phyloP scores from a whole-genome alignment of 2,329 filamentous ascomycete species.

The Penicillium sp. region DNA sequence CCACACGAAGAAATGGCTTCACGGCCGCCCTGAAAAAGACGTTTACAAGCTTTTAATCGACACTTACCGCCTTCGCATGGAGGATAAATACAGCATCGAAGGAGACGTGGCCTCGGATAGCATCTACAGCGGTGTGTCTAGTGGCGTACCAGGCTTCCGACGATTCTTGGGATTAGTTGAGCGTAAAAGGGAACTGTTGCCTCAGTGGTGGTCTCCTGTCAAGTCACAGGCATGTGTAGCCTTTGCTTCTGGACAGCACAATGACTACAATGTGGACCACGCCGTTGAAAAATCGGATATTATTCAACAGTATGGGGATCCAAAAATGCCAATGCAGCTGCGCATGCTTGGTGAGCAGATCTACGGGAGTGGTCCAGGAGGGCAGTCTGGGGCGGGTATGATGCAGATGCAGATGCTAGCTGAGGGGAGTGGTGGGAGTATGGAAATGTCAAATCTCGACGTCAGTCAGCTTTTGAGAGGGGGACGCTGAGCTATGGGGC shows the following conservation, averaged over 20 bases:
- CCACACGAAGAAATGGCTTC: slow-evolving; percentile 43
- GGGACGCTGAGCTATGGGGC: too few relatives aligned
- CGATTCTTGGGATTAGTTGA: slow-evolving; percentile 3
- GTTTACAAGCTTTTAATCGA: slow-evolving; percentile 51
- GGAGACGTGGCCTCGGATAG: neutral
- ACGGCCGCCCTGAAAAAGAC: slow-evolving; percentile 46
- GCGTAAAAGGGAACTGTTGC: neutral
- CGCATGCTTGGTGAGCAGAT: slow-evolving; percentile 11
- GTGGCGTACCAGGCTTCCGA: neutral
- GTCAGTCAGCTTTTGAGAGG: too few relatives aligned
- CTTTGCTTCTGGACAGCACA: neutral
- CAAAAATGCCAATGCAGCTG: slow-evolving; percentile 1
- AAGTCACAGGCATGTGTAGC: neutral
- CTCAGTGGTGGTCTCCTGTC: slow-evolving; percentile 1
- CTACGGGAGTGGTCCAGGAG: neutral
- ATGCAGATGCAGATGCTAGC: neutral
- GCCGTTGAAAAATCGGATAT: neutral
- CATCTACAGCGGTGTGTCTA: neutral
- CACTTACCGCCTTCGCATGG: slow-evolving; percentile 46
- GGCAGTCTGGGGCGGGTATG: neutral
- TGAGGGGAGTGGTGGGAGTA: too few relatives aligned
- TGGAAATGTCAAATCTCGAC: too few relatives aligned
- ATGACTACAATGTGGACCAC: too few relatives aligned
- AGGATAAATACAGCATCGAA: neutral
- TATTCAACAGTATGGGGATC: neutral